Base-by-base conservation (phyloP, 805 yeast species). In the Torulaspora franciscae region DNA sequence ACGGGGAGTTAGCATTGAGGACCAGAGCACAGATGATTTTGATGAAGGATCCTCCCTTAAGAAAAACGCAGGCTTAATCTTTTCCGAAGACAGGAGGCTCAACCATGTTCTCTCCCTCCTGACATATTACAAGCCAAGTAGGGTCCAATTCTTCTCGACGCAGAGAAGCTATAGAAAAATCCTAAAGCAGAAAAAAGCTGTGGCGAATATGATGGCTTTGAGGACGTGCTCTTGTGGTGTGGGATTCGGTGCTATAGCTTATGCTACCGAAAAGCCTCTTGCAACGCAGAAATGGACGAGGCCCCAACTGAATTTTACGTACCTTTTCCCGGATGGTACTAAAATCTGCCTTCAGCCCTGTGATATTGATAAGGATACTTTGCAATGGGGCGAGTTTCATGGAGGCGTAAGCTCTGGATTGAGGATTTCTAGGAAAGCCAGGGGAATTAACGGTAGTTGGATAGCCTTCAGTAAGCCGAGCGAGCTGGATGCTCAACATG, bases 371-470 rank as follows among this genome's bases (percentile, higher is more conserved):
- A 66, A 71, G 1, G 73, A 68, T 10, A 64, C 73, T 3, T 61
- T 75, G 29, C 77, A 79, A 32, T 89, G 96, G 96, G 96, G 95
- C 0, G 77, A 79, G 50, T 93, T 93, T 60, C 96, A 91, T 55
- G 86, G 85, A 55, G 99, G 99, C 11, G 95, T 81, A 0, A 81
- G 95, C 2, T 75, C 91, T 1, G 99, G 96, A 0, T 66, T 93
- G 40, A 80, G 83, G 44, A 79, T 91, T 6, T 79, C 91, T 4
- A 73, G 72, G 43, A 78, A 76, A 37, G 79, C 88, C 0, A 74
- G 75, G 32, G 88, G 86, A 15, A 57, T 64, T 6, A 62, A 62
- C 7, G 96, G 97, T 0, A 81, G 95, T 54, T 91, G 98, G 98
- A 85, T 91, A 29, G 83, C 84, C 1, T 88, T 85, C 61, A 87